Conservation (phyloP, 139 green algal genomes). For the Chara braunii region DNA sequence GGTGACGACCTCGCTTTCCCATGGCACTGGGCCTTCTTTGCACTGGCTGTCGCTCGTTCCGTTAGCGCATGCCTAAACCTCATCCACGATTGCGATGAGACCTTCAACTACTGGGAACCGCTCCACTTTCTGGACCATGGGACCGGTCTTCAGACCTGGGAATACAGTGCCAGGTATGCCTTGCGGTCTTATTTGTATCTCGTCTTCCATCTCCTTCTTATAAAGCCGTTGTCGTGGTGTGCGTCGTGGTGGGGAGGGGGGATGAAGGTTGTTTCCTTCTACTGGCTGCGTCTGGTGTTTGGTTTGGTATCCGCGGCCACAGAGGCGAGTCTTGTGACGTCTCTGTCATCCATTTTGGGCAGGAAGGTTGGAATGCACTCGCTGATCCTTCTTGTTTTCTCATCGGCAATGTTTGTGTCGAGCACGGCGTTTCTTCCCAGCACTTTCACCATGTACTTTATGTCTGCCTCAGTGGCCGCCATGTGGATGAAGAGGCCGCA, state of each 20-base stretch:
- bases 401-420: slow-evolving; percentile 8
- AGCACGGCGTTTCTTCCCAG: slow-evolving; percentile 57
- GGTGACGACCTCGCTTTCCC: too few relatives aligned
- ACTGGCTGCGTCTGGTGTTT: slow-evolving; percentile 45
- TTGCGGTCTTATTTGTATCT: slow-evolving; percentile 77
- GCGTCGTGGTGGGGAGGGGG: not conserved
- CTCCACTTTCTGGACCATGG: slow-evolving; percentile 74
- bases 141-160: slow-evolving; percentile 74
- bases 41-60: too few relatives aligned
- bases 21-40: too few relatives aligned
- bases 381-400: slow-evolving; percentile 25
- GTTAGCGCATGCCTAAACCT: slow-evolving; percentile 56
- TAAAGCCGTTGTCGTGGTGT: slow-evolving; percentile 20
- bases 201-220: slow-evolving; percentile 54
- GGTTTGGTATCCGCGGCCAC: slow-evolving; percentile 46
- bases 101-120: slow-evolving; percentile 86
- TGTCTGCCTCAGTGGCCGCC: slow-evolving; percentile 54
- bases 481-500: slow-evolving; percentile 36
- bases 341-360: slow-evolving; percentile 3
- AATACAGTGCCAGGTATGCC: slow-evolving; percentile 71
- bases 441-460: slow-evolving; percentile 67
- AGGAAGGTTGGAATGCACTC: not conserved
- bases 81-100: slow-evolving; percentile 85
- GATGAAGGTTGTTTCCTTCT: slow-evolving; percentile 52
- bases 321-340: slow-evolving; percentile 49